Conservation (phyloP, 441 rosid genomes). For the Erodium texanum region DNA sequence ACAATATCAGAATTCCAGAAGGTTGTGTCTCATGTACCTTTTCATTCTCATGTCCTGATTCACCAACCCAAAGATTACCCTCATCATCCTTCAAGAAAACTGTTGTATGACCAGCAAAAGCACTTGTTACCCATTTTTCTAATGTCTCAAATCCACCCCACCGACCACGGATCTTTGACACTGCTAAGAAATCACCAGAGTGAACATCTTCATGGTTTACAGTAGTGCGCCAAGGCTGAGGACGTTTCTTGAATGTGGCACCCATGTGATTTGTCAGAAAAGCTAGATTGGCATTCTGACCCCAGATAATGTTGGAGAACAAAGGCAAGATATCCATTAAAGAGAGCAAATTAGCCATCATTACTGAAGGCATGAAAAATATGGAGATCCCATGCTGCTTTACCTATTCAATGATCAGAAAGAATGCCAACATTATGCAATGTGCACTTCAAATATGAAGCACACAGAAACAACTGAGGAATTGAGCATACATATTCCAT, state of each 20-base stretch:
- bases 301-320: constrained; percentile 78
- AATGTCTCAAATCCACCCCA: constrained; percentile 98
- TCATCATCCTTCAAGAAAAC: constrained; percentile 87
- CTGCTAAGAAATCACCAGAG: constrained; percentile 79
- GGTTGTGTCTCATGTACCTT: constrained; percentile 34
- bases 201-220: constrained; percentile 66
- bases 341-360: not conserved
- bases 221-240: constrained; percentile 54
- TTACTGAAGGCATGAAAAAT: constrained; percentile 71
- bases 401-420: constrained; percentile 38
- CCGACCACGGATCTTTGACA: constrained; percentile 89
- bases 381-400: constrained; percentile 84
- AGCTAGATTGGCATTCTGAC: constrained; percentile 72
- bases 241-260: constrained; percentile 68
- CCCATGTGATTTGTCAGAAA: constrained; percentile 83
- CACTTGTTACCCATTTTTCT: constrained; percentile 98
- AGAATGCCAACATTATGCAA: constrained; percentile 7
- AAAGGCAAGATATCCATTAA: constrained; percentile 69
- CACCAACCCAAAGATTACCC: constrained; percentile 97
- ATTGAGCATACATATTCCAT: constrained; percentile 57
- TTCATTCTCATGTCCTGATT: constrained; percentile 95
- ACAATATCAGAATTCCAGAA: not conserved
- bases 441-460: not conserved
- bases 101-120: constrained; percentile 96
- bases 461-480: constrained; percentile 5